Conservation (phyloP, 164 flowering plant genomes). For the Vitis rupestris region DNA sequence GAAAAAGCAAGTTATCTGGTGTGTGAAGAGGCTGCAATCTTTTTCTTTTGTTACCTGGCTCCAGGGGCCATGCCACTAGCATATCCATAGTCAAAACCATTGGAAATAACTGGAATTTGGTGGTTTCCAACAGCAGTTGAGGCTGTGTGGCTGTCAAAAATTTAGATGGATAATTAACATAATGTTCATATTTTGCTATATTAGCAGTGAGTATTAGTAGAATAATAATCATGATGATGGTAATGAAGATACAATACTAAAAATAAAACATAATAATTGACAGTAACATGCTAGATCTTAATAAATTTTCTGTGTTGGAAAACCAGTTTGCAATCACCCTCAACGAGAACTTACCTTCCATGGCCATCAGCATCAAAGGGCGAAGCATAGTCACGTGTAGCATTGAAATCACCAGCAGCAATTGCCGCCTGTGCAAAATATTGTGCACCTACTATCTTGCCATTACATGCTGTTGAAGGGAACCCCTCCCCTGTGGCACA, state of each 20-base stretch:
- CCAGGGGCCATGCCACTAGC: conserved; percentile 80
- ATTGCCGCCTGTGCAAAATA: conserved; percentile 49
- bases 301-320: too few relatives aligned
- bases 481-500: conserved; percentile 39
- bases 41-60: conserved; percentile 35
- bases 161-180: too few relatives aligned
- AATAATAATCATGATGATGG: too few relatives aligned
- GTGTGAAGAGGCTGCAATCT: background rate
- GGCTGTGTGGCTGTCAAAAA: conserved; percentile 53
- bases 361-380: conserved; percentile 71
- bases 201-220: background rate
- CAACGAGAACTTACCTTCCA: conserved; percentile 45
- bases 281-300: too few relatives aligned
- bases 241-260: too few relatives aligned
- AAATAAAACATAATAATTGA: too few relatives aligned
- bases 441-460: conserved; percentile 58
- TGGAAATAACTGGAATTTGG: conserved; percentile 35
- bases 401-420: conserved; percentile 50
- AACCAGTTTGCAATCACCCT: too few relatives aligned
- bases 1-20: too few relatives aligned
- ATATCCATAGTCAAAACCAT: conserved; percentile 52
- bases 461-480: conserved; percentile 38
- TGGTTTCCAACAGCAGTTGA: conserved; percentile 59
- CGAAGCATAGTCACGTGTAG: conserved; percentile 47
- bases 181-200: too few relatives aligned